Percentiles rank a stretch among this genome's conserved stretches.
phyloP scores from a whole-genome alignment of 2,329 filamentous ascomycete species.

The Arachnopeziza araneosa region DNA sequence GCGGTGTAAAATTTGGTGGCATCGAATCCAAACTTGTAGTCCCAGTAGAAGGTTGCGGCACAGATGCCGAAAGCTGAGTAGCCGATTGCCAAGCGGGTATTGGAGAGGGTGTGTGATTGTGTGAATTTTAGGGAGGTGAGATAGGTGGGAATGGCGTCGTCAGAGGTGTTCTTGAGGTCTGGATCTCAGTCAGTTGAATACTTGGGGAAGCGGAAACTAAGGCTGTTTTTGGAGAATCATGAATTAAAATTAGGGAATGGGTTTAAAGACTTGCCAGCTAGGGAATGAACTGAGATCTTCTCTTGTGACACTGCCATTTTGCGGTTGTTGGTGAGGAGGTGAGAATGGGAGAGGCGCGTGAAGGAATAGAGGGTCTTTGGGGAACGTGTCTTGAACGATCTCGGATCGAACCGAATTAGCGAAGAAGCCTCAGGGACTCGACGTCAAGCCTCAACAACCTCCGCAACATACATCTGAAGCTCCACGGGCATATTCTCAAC shows the following conservation, averaged over 20 bases:
- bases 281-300: conserved; percentile 28
- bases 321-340: conserved; percentile 4
- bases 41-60: conserved; percentile 79
- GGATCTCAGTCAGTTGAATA: conserved; percentile 12
- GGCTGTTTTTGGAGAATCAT: background rate
- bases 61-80: conserved; percentile 77
- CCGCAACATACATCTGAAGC: background rate
- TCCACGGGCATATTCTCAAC: conserved; percentile 20
- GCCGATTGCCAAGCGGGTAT: conserved; percentile 77
- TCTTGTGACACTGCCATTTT: conserved; percentile 28
- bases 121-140: conserved; percentile 81
- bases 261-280: conserved; percentile 23
- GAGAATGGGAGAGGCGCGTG: conserved; percentile 4
- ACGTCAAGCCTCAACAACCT: conserved; percentile 5
- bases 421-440: conserved; percentile 17
- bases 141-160: conserved; percentile 92
- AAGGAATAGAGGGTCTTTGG: conserved; percentile 5
- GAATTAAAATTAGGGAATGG: background rate
- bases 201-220: background rate
- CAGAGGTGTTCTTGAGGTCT: conserved; percentile 96
- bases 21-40: conserved; percentile 89
- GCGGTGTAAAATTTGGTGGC: conserved; percentile 76
- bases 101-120: conserved; percentile 74
- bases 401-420: conserved; percentile 25
- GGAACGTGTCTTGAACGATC: conserved; percentile 31